A percentile compares a stretch with the other conserved stretches of the same genome.
These are phyloP conservation scores for Lasiodiplodia hormozganensis DNA, from an alignment of 2,329 filamentous ascomycete species.

Conservation along the genomic window DNA sequence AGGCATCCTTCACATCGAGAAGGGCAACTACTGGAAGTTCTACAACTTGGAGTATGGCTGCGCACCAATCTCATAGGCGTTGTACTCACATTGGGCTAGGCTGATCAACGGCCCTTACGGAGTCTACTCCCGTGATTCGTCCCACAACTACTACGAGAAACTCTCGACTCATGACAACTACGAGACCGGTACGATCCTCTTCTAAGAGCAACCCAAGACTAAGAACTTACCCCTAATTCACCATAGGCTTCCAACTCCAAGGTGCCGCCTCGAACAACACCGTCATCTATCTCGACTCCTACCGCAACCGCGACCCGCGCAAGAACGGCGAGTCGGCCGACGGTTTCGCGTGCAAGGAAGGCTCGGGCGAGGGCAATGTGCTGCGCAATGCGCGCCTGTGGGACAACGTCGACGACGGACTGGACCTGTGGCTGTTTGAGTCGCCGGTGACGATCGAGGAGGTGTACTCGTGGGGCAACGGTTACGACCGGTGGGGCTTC, in stretches of 20 bases:
- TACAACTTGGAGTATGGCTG: slow-evolving; percentile 42
- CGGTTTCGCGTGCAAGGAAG: slow-evolving; percentile 58
- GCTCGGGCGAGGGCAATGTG: slow-evolving; percentile 55
- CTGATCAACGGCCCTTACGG: slow-evolving; percentile 50
- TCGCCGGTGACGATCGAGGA: slow-evolving; percentile 54
- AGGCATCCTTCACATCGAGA: slow-evolving; percentile 57
- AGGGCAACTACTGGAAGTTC: slow-evolving; percentile 56
- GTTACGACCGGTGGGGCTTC: slow-evolving; percentile 56
- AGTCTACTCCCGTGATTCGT: slow-evolving; percentile 44
- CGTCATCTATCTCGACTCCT: slow-evolving; percentile 38
- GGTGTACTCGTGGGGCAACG: slow-evolving; percentile 56
- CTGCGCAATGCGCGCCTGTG: slow-evolving; percentile 55
- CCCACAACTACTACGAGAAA: slow-evolving; percentile 47
- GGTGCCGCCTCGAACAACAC: slow-evolving; percentile 39
- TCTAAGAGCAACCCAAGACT: background rate
- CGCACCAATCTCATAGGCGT: background rate
- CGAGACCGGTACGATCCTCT: slow-evolving; percentile 36
- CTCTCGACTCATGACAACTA: slow-evolving; percentile 50
- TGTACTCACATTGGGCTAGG: slow-evolving; percentile 3
- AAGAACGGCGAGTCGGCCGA: slow-evolving; percentile 62
- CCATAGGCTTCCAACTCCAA: slow-evolving; percentile 46
- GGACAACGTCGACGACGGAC: slow-evolving; percentile 60
- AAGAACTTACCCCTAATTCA: background rate
- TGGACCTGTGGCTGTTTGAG: slow-evolving; percentile 54
- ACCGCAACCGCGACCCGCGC: slow-evolving; percentile 46